phyloP scores from a whole-genome alignment of 495 filamentous ascomycete genomes.

The Lepidopterella palustris region DNA sequence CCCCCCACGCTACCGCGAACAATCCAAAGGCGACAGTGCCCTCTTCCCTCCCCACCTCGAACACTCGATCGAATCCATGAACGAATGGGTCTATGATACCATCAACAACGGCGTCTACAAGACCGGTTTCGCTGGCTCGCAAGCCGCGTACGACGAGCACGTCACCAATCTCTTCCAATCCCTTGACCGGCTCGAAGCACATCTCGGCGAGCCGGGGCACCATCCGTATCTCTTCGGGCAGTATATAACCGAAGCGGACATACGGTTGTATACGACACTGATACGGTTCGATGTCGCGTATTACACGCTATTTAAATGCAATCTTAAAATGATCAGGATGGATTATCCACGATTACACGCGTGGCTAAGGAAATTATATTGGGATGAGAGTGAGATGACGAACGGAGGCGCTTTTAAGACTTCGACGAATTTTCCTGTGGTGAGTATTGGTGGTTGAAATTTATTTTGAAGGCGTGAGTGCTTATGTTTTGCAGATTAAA shows the following conservation, averaged over 20 bases:
- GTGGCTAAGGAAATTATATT: constrained; percentile 69
- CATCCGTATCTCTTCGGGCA: constrained; percentile 60
- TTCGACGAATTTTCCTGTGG: constrained; percentile 59
- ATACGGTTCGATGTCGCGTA: constrained; percentile 64
- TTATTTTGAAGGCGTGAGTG: not conserved
- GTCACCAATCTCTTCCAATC: constrained; percentile 55
- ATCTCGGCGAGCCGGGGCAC: constrained; percentile 44
- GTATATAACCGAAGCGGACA: constrained; percentile 60
- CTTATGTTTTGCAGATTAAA: constrained; percentile 24
- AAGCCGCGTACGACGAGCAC: constrained; percentile 57
- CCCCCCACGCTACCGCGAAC: constrained; percentile 38
- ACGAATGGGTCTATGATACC: constrained; percentile 58
- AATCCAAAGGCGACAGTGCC: constrained; percentile 41
- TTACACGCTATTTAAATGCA: constrained; percentile 62
- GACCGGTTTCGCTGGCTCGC: constrained; percentile 58
- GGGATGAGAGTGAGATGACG: constrained; percentile 50
- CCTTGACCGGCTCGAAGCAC: constrained; percentile 56
- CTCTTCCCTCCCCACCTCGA: constrained; percentile 52
- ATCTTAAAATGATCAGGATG: constrained; percentile 60
- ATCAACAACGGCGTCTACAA: constrained; percentile 72
- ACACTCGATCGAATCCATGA: constrained; percentile 53
- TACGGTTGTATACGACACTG: constrained; percentile 58
- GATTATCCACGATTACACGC: constrained; percentile 63
- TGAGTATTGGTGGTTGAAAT: constrained; percentile 30
- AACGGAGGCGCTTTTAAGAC: constrained; percentile 55